Base-by-base conservation (phyloP, 1,284 basidiomycete genomes). In the Apiotrichum akiyoshidainum region DNA sequence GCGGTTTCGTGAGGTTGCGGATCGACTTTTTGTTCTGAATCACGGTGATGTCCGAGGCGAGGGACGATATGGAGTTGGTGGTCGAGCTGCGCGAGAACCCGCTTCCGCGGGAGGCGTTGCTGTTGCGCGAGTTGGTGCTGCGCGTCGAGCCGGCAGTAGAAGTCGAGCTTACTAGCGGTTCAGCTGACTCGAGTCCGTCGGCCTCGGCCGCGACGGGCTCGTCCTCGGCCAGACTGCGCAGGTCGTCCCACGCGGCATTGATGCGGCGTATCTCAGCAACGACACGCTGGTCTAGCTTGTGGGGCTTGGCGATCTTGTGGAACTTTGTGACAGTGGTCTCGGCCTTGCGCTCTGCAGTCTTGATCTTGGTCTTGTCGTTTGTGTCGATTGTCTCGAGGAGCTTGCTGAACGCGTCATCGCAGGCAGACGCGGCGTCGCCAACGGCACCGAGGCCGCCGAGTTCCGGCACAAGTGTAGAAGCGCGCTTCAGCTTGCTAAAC, bases 351-450 rank as follows among this genome's bases (percentile, higher is more conserved):
- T 59, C 22, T 17, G 52, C 48, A 46, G 22, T 33, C n/a, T 41
- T 47, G 11, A 41, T 33, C 35, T 46, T 49, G 26, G 37, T 45
- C 7, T 58, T 21, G 26, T 41, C 41, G 0, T 46, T 22, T 2
- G 54, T 22, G 48, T 72, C 71, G 9, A 69, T 41, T 0, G 55
- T 46, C 13, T 68, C 69, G n/a, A 72, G 54, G 12, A 72, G 54
- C 5, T 45, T 44, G 51, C 67, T 70, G 46, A 68, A 65, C 1
- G 49, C 52, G 26, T 42, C 46, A 45, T 73, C 71, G 53, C 66
- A 68, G 11, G 37, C 52, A 16, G 61, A 49, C 10, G 63, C 59
- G 0, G 59, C 62, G 10, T 55, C 54, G 8, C 58, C 56, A 12
- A 69, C 58, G 10, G n/a, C 48, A 0, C 60, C 66, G 8, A 73